Evolutionary conservation across 139 green algal species (phyloP).

Genomic region (Deuterostichococcus epilithicus): DNA sequence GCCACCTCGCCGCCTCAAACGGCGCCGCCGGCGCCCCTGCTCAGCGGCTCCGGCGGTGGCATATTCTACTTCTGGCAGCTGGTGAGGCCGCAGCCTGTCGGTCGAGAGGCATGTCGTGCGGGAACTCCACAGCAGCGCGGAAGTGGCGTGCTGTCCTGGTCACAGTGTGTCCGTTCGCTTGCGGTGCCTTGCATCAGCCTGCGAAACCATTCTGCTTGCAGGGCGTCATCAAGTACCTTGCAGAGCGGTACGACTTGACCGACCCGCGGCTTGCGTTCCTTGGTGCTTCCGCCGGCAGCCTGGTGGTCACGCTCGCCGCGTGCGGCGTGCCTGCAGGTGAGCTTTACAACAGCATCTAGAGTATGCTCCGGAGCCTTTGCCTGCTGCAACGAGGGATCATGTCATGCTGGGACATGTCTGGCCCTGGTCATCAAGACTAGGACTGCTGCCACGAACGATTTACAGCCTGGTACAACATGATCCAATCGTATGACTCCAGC

Average conservation of each 20-base stretch:
- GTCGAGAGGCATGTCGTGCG: no score
- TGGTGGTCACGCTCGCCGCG: slow-evolving; percentile 22
- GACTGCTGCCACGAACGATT: not conserved
- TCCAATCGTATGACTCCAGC: no score
- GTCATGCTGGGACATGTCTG: not conserved
- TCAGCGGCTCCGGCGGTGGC: not conserved
- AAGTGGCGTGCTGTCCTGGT: no score
- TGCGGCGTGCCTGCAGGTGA: slow-evolving; percentile 13
- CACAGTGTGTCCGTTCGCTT: slow-evolving; percentile 10
- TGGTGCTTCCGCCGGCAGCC: slow-evolving; percentile 17
- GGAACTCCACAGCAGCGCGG: no score
- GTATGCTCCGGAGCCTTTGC: no score
- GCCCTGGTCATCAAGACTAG: not conserved
- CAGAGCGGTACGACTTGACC: slow-evolving; percentile 15
- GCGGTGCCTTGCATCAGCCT: no score
- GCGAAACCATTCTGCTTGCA: not conserved
- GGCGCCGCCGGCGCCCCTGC: not conserved
- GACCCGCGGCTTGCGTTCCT: slow-evolving; percentile 7
- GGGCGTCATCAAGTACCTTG: slow-evolving; percentile 33
- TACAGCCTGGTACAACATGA: no score
- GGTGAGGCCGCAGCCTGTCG: no score
- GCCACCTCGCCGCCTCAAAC: not conserved
- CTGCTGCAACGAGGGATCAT: not conserved
- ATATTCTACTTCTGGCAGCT: no score
- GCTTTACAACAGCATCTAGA: no score